Evolutionary conservation across 1,284 basidiomycete species (phyloP), one percentile per base, ranked within the genome.

Genomic region (Apiotrichum gamsii): DNA sequence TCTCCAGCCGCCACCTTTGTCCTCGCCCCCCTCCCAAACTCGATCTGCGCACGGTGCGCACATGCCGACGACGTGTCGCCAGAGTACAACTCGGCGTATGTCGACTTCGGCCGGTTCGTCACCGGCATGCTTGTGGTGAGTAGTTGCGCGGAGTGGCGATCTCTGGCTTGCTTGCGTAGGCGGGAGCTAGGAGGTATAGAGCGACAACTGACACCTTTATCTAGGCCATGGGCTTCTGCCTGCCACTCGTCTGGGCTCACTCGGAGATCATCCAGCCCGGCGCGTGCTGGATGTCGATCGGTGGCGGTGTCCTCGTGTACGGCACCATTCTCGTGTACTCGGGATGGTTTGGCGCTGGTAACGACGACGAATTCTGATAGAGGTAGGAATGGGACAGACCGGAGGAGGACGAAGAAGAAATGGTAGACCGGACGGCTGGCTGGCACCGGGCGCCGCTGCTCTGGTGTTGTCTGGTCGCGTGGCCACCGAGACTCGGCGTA

Each of bases 41-140:
- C 89, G 19, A 69, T 97, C 36, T 79, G 74, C 56, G 68, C 73
- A 16, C 63, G 76, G 49, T 76, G 76, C 46, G 75, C 74, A 16
- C 72, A 75, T 8, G 74, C 73, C 14, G 78, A 79, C 58, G 77
- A 78, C 52, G 74, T 78, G 41, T 75, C 74, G 28, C 72, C 76
- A 46, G 78, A 80, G 57, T 78, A 74, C 63, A 76, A 77, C 57
- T 74, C 69, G 57, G 73, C 85, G 36, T 79, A 80, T 43, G 83
- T 90, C 63, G 94, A 98, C 70, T 89, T 96, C 54, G 94, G 93
- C 31, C 85, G 91, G 48, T 99, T 97, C 75, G 79, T 97, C 52
- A 98, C 94, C 10, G 82, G 90, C 36, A 78, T 84, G 52, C 79
- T 95, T 52, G 89, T 98, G 51, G 84, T 90, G 39, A 60, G 67